Conservation (phyloP, 1,139 yeast species). For the Candida sp. region DNA sequence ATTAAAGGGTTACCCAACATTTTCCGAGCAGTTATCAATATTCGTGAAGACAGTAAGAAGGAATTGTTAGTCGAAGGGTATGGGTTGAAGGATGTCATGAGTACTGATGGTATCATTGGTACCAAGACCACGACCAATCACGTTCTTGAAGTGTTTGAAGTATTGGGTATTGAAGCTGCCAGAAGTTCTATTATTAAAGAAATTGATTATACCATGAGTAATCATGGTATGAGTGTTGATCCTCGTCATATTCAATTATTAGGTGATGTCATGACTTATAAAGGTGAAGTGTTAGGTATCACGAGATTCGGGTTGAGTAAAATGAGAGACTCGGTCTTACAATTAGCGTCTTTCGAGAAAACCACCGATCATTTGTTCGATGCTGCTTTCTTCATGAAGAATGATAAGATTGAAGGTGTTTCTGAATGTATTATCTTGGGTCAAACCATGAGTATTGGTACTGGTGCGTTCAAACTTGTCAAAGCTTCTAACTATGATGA, state of each 20-base stretch:
- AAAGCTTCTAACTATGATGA: conserved; percentile 49
- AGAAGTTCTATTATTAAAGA: conserved; percentile 89
- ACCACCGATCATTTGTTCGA: conserved; percentile 98
- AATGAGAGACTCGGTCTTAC: conserved; percentile 97
- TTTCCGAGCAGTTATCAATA: conserved; percentile 94
- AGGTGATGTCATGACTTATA: conserved; percentile 99
- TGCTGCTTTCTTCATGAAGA: conserved; percentile 97
- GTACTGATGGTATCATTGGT: conserved; percentile 95
- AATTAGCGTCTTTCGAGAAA: conserved; percentile 95
- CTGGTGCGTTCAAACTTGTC: conserved; percentile 91
- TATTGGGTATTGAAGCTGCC: conserved; percentile 97
- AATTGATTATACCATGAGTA: conserved; percentile 97
- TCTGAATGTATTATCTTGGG: conserved; percentile 97
- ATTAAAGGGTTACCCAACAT: conserved; percentile 93
- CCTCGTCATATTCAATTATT: conserved; percentile 97
- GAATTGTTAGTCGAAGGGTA: conserved; percentile 97
- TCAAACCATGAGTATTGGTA: conserved; percentile 96
- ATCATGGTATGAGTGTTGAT: conserved; percentile 99
- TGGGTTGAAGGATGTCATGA: conserved; percentile 94
- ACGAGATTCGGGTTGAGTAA: conserved; percentile 97
- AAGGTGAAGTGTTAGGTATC: conserved; percentile 97
- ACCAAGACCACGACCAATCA: conserved; percentile 87
- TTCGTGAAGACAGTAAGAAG: conserved; percentile 79
- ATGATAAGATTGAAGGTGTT: conserved; percentile 95
- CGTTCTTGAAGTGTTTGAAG: conserved; percentile 83